phyloP scores from a whole-genome alignment of 768 basidiomycete species.

The Lactifluus piperatus region DNA sequence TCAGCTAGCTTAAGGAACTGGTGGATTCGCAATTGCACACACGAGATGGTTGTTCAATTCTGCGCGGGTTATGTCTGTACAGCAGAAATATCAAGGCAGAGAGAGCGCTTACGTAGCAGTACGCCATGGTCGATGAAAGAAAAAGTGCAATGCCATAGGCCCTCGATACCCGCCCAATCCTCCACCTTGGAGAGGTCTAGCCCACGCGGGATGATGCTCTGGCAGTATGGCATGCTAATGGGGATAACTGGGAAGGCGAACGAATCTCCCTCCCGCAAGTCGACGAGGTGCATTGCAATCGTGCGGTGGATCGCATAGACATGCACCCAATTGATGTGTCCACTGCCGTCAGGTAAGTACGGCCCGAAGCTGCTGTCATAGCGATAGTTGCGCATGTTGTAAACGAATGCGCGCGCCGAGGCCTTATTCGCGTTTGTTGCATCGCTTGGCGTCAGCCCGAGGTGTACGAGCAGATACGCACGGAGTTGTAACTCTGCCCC shows the following conservation, averaged over 20 bases:
- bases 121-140: constrained; percentile 63
- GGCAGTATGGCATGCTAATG: constrained; percentile 47
- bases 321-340: constrained; percentile 51
- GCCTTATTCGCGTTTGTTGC: constrained; percentile 27
- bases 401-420: constrained; percentile 47
- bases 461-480: constrained; percentile 46
- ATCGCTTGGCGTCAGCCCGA: constrained; percentile 45
- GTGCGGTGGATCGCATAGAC: constrained; percentile 47
- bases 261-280: constrained; percentile 28
- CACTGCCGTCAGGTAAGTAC: constrained; percentile 37
- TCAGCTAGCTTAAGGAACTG: not conserved
- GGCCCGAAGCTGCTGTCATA: constrained; percentile 48
- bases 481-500: constrained; percentile 38
- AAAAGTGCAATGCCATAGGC: constrained; percentile 55
- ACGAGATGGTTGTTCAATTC: constrained; percentile 40
- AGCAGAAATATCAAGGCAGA: too few species aligned
- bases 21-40: not conserved
- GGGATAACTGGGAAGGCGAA: constrained; percentile 30
- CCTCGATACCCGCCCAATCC: constrained; percentile 55
- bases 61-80: constrained; percentile 21
- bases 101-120: constrained; percentile 43
- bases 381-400: constrained; percentile 51
- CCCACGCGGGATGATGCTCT: constrained; percentile 37
- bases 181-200: constrained; percentile 30
- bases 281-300: constrained; percentile 45